Conservation (phyloP, 2,329 filamentous ascomycete genomes). For the Aspergillus phoenicis region DNA sequence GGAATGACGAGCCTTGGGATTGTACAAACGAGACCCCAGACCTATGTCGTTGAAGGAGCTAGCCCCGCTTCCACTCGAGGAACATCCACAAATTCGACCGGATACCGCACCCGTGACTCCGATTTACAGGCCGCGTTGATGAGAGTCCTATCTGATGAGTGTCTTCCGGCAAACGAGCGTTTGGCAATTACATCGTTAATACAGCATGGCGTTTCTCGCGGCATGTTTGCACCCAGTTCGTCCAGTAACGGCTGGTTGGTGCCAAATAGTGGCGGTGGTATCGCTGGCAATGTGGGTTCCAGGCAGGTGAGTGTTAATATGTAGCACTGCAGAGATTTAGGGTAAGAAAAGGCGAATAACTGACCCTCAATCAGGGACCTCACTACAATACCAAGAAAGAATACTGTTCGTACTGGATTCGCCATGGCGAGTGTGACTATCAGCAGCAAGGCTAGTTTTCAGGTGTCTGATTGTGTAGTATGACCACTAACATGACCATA, state of each 20-base stretch:
- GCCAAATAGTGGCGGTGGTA: slow-evolving; percentile 14
- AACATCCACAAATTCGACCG: slow-evolving; percentile 9
- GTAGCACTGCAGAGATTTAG: neutral
- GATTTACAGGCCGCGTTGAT: slow-evolving; percentile 26
- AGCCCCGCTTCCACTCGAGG: slow-evolving; percentile 8
- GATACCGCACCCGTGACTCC: slow-evolving; percentile 17
- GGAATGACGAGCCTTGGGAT: slow-evolving; percentile 49
- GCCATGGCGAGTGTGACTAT: slow-evolving; percentile 81
- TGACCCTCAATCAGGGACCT: slow-evolving; percentile 16
- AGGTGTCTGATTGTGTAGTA: neutral
- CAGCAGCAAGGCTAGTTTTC: slow-evolving; percentile 64
- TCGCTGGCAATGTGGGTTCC: slow-evolving; percentile 14
- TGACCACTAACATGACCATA: slow-evolving; percentile 18
- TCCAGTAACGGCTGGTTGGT: slow-evolving; percentile 20
- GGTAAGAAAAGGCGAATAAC: neutral
- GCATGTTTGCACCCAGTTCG: slow-evolving; percentile 19
- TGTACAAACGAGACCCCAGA: slow-evolving; percentile 32
- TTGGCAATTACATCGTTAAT: slow-evolving; percentile 24
- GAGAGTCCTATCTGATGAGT: slow-evolving; percentile 26
- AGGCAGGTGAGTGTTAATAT: slow-evolving; percentile 26
- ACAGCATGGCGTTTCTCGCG: slow-evolving; percentile 25
- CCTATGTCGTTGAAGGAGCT: slow-evolving; percentile 38
- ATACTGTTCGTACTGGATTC: slow-evolving; percentile 89
- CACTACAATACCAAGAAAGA: slow-evolving; percentile 59
- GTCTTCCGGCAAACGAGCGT: slow-evolving; percentile 24